Evolutionary conservation across 2,329 filamentous ascomycete genomes (phyloP), one percentile per base, ranked within the genome.

Genomic region (Neopestalotiopsis sp.): DNA sequence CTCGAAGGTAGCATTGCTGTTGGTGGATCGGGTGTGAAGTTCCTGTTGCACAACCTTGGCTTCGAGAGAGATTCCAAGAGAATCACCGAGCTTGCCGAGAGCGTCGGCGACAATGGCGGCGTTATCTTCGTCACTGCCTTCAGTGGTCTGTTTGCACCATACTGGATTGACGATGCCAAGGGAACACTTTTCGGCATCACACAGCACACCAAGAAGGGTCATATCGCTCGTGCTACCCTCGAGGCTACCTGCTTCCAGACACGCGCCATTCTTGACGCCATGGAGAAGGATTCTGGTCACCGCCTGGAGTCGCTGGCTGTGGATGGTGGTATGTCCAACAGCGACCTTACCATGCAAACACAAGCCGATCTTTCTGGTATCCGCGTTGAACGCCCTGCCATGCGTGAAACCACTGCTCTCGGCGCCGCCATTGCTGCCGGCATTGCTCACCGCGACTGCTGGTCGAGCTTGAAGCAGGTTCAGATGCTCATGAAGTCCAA

Each of bases 191-290:
- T 95, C 75, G 94, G 94, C 62, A 91, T 97, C 72, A 96, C 94
- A 0, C 92, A 95, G 74, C 92, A 94, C 82, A 97, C 94, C 0
- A 88, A 94, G 77, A 91, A 91, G 74, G 93, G 93, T 17, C 94
- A 97, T 79, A 94, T 97, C 74, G 94, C 94, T 59, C 91, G 94
- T 70, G 94, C 94, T 45, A 97, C 94, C 0, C 89, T 97, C 66
- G 94, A 97, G 81, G 94, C 94, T 4, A 95, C 93, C 49, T 97
- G 94, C 83, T 97, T 93, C 85, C 94, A 97, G 81, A 97, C 94
- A 30, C 94, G 94, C 75, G 94, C 94, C 28, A 97, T 97, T 75
- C 88, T 97, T 30, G 91, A 96, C 77, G 94, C 94, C 71, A 97
- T 97, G 94, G 93, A 93, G 77, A 90, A 91, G 74, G 94, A 97